Evolutionary conservation across 306 rosid species (phyloP).

Genomic region (Quercus rubra): DNA sequence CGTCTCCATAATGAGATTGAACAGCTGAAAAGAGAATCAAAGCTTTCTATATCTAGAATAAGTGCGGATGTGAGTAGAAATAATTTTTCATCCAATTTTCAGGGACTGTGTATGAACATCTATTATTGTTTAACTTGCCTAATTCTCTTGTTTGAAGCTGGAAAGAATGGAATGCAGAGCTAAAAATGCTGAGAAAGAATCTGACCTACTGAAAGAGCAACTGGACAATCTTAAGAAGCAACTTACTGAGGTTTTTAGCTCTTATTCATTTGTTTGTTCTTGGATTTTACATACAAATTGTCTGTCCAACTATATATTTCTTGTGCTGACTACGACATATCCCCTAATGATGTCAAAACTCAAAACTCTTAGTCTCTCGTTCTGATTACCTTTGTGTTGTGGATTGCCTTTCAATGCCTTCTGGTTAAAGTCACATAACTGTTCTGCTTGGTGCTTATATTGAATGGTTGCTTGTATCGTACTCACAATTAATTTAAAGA

Average conservation of each 20-base stretch:
- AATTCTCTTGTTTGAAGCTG: slow-evolving; percentile 48
- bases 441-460: slow-evolving; percentile 10
- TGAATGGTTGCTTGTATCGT: slow-evolving; percentile 11
- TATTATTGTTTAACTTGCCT: slow-evolving; percentile 14
- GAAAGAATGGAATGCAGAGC: slow-evolving; percentile 78
- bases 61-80: slow-evolving; percentile 56
- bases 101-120: not conserved
- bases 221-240: slow-evolving; percentile 59
- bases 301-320: not conserved
- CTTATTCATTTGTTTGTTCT: slow-evolving; percentile 12
- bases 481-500: not conserved
- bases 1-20: slow-evolving; percentile 52
- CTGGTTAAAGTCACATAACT: not conserved
- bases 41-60: slow-evolving; percentile 65
- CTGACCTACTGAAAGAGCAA: slow-evolving; percentile 64
- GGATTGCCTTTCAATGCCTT: slow-evolving; percentile 10
- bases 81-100: slow-evolving; percentile 9
- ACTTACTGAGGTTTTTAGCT: slow-evolving; percentile 59
- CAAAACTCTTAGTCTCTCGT: not conserved
- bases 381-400: not conserved
- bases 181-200: slow-evolving; percentile 70
- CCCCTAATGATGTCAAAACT: not conserved
- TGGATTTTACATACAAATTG: not conserved
- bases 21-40: slow-evolving; percentile 62
- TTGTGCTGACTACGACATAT: not conserved